Conservation (phyloP, 306 rosid genomes). For the Lathyrus oleraceus region DNA sequence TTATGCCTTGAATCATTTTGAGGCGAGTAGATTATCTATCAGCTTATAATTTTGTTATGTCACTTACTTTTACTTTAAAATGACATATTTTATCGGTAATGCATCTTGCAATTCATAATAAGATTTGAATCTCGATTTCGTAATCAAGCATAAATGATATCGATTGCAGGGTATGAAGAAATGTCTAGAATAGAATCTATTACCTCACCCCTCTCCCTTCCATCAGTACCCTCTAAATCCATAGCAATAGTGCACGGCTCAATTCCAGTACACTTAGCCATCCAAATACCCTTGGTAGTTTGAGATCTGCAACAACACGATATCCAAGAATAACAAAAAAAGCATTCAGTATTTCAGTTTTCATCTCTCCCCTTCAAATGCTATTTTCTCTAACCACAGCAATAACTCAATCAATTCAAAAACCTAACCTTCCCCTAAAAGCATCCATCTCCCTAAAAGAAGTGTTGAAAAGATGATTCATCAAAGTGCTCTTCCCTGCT, state of each 20-base stretch:
- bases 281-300: constrained; percentile 96
- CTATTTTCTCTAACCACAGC: not conserved
- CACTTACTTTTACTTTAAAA: not conserved
- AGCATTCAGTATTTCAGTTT: not conserved
- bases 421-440: constrained; percentile 73
- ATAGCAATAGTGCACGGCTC: constrained; percentile 87
- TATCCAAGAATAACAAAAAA: not conserved
- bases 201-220: constrained; percentile 99
- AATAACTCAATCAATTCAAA: not conserved
- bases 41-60: not conserved
- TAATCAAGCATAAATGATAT: not conserved
- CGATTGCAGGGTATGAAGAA: not conserved
- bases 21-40: not conserved
- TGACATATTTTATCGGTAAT: not conserved
- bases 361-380: not conserved
- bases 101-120: not conserved
- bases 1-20: not conserved
- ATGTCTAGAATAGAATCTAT: constrained; percentile 10
- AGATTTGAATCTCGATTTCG: not conserved
- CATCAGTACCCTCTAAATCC: constrained; percentile 99
- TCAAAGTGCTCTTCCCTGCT: constrained; percentile 87
- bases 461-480: constrained; percentile 84
- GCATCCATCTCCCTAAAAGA: constrained; percentile 96
- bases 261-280: constrained; percentile 77
- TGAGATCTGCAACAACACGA: constrained; percentile 59